Evolutionary conservation across 1,284 basidiomycete genomes (phyloP), one percentile per base, ranked within the genome.

Genomic region (Vanrija sp.): DNA sequence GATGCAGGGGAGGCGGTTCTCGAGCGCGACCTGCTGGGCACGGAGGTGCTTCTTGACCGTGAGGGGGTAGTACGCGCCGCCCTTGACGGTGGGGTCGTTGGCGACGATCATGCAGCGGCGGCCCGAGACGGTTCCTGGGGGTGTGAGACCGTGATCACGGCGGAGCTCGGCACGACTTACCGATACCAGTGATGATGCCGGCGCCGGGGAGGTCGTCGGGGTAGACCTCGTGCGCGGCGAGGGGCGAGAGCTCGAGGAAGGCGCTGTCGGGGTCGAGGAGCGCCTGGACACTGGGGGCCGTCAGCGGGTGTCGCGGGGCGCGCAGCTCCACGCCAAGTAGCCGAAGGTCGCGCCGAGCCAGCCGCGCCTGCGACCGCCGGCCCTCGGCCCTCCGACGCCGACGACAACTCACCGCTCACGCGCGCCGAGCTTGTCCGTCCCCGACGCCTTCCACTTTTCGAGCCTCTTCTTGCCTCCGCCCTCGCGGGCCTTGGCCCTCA

Each of bases 31-130:
- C 71, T 94, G 88, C 71, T 97, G 94, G 0, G 93, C 93, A 38
- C 93, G 84, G 20, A 97, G 77, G 69, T 97, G 93, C 75, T 97
- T 97, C 84, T 96, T 97, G 62, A 93, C 88, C 9, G 92, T 94
- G 56, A 97, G 78, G 14, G 93, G 93, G 70, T 93, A 93, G 75
- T 95, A 95, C 0, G 88, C 88, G 2, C 92, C 92, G 27, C 92
- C 91, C 71, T 94, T 94, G 39, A 94, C 91, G 2, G 89, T 94
- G 24, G 92, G 88, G 69, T 97, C 93, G 74, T 97, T 97, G 38
- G 91, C 88, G 12, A 96, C 85, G 9, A 97, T 77, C 70, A 96
- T 85, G 69, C 90, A 94, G 71, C 93, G 88, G 53, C 83, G 79
- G 3, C 89, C 91, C 18, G 86, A 83, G 46, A 96, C 85, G 46